Evolutionary conservation across 2,329 filamentous ascomycete genomes (phyloP).

Genomic region (Monosporascus sp.): DNA sequence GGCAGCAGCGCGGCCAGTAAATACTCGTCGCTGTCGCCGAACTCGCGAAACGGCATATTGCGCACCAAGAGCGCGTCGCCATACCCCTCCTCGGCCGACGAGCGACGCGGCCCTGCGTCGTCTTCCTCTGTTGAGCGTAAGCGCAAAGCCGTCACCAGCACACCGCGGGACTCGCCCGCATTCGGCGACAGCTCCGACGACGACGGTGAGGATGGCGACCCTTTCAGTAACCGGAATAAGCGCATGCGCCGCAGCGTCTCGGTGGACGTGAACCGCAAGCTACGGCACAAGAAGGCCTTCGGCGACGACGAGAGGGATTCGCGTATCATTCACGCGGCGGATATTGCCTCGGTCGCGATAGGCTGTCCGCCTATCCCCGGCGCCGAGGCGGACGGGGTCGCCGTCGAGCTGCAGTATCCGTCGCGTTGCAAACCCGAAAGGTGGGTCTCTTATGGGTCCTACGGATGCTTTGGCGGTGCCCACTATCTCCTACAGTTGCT

Average conservation of each 20-base stretch:
- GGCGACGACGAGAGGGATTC: constrained; percentile 36
- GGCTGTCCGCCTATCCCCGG: constrained; percentile 47
- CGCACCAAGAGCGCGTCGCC: constrained; percentile 35
- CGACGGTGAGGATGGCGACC: constrained; percentile 46
- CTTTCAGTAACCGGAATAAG: constrained; percentile 43
- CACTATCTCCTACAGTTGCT: constrained; percentile 7
- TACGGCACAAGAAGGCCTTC: constrained; percentile 42
- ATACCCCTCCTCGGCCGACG: constrained; percentile 27
- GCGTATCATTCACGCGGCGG: constrained; percentile 52
- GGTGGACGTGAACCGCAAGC: constrained; percentile 41
- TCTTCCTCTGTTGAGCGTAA: constrained; percentile 31
- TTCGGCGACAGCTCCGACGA: constrained; percentile 44
- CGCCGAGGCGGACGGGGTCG: constrained; percentile 46
- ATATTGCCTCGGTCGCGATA: constrained; percentile 47
- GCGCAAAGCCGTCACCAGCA: constrained; percentile 37
- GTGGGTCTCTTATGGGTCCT: constrained; percentile 33
- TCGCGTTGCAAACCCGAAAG: constrained; percentile 64
- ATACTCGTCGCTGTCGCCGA: constrained; percentile 34
- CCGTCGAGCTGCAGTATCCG: constrained; percentile 77
- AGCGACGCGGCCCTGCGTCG: constrained; percentile 14
- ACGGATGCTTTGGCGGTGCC: constrained; percentile 1
- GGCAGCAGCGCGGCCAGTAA: no score
- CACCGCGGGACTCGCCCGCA: constrained; percentile 38
- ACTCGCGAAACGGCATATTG: constrained; percentile 23
- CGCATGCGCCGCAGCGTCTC: constrained; percentile 39